These are phyloP conservation scores for Lathyrus tuberosus DNA, from an alignment of 306 rosid genomes.

Conservation along the genomic window DNA sequence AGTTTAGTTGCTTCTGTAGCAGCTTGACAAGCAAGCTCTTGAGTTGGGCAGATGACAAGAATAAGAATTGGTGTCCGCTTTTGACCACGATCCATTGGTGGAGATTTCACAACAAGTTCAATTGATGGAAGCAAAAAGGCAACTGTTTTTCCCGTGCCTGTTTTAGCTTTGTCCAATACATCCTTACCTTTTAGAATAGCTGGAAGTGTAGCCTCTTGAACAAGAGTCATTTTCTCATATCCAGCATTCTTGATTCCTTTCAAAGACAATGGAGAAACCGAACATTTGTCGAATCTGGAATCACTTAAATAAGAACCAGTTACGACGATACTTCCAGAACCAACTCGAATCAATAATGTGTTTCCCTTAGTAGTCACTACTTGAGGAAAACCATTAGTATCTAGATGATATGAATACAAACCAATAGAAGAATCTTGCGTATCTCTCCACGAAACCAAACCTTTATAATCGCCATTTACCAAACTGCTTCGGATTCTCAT, in stretches of 20 bases:
- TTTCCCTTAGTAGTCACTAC: no score
- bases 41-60: no score
- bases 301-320: constrained; percentile 80
- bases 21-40: no score
- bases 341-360: no score
- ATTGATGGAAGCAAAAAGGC: constrained; percentile 99
- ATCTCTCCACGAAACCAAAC: no score
- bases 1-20: no score
- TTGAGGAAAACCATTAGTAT: no score
- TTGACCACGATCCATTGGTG: constrained; percentile 62
- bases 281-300: constrained; percentile 84
- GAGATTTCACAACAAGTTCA: constrained; percentile 73
- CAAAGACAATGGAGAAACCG: constrained; percentile 72
- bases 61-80: constrained; percentile 81
- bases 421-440: no score
- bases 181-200: constrained; percentile 90
- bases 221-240: constrained; percentile 90
- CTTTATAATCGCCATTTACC: no score
- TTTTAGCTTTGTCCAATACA: constrained; percentile 94
- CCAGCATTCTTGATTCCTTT: constrained; percentile 93
- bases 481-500: no score
- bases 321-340: constrained; percentile 43
- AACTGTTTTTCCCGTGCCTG: constrained; percentile 98
- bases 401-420: no score
- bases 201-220: constrained; percentile 97